Percentiles rank a stretch among this genome's conserved stretches.
Conservation (phyloP, 108 stramenopile species). For the Mediolabrus comicus region DNA sequence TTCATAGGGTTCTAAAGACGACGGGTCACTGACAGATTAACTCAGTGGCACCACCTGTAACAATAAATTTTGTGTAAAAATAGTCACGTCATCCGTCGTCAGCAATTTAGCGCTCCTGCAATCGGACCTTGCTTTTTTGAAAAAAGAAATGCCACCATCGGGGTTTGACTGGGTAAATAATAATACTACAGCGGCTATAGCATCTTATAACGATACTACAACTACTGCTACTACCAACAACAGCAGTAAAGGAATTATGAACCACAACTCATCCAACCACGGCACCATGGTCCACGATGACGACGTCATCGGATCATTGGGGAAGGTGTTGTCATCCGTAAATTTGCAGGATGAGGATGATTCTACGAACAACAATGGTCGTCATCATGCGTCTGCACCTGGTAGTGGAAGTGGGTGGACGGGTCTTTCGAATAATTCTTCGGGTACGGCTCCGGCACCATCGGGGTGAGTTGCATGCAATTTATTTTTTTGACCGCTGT, state of each 20-base stretch:
- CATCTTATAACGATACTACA: background rate
- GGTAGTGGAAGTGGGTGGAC: conserved; percentile 5
- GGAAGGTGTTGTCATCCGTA: conserved; percentile 26
- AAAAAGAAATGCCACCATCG: conserved; percentile 1
- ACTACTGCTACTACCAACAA: too few relatives aligned
- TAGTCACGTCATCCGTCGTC: too few relatives aligned
- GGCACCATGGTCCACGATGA: conserved; percentile 9
- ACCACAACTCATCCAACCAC: background rate
- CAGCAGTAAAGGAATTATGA: background rate
- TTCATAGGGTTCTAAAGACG: too few relatives aligned
- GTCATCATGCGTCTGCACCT: background rate
- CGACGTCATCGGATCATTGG: conserved; percentile 30
- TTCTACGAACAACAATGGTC: background rate
- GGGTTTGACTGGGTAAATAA: background rate
- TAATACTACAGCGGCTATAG: background rate
- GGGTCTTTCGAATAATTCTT: background rate
- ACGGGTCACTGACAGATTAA: too few relatives aligned
- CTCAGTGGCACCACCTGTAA: too few relatives aligned
- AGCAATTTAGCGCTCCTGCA: too few relatives aligned
- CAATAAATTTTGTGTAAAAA: too few relatives aligned
- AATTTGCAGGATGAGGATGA: conserved; percentile 11
- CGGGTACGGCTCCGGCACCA: background rate
- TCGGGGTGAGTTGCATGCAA: conserved; percentile 5
- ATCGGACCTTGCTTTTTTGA: background rate
- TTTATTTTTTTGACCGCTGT: background rate